Conservation (phyloP, 2,329 filamentous ascomycete species). For the Berkeleyomyces basicola region DNA sequence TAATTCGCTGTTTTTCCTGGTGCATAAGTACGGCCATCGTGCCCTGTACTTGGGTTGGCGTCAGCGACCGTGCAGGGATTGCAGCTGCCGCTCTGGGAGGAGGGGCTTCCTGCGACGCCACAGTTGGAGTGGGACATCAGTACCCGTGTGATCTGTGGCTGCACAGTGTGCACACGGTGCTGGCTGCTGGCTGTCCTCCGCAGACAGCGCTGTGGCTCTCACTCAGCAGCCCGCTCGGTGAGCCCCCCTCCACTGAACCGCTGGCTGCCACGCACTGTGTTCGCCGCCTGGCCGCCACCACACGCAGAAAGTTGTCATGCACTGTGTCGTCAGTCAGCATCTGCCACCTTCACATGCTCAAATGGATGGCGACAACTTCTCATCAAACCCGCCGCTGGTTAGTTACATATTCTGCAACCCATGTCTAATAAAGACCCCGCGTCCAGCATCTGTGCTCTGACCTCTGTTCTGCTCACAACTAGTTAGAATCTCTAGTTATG, state of each 20-base stretch:
- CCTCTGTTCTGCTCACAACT: background rate
- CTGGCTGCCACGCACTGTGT: background rate
- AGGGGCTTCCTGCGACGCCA: background rate
- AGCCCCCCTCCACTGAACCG: no score
- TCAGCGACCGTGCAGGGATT: conserved; percentile 3
- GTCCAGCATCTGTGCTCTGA: background rate
- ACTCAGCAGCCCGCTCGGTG: no score
- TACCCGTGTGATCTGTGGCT: background rate
- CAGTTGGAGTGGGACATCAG: background rate
- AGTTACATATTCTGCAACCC: no score
- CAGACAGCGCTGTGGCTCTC: background rate
- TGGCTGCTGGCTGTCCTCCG: background rate
- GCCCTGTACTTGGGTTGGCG: conserved; percentile 9
- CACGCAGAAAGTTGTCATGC: background rate
- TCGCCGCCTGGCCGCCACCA: background rate
- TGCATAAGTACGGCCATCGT: conserved; percentile 9
- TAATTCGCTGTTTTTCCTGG: background rate
- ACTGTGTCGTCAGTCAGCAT: conserved; percentile 1
- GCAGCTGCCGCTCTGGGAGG: background rate
- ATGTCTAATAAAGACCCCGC: background rate
- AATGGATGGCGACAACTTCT: background rate
- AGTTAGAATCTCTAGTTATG: no score
- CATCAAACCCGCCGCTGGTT: no score
- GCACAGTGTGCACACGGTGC: background rate
- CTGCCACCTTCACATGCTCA: background rate